A percentile compares a stretch with the other conserved stretches of the same genome.
phyloP scores from a whole-genome alignment of 768 basidiomycete species.

The Boletellus emodensis region DNA sequence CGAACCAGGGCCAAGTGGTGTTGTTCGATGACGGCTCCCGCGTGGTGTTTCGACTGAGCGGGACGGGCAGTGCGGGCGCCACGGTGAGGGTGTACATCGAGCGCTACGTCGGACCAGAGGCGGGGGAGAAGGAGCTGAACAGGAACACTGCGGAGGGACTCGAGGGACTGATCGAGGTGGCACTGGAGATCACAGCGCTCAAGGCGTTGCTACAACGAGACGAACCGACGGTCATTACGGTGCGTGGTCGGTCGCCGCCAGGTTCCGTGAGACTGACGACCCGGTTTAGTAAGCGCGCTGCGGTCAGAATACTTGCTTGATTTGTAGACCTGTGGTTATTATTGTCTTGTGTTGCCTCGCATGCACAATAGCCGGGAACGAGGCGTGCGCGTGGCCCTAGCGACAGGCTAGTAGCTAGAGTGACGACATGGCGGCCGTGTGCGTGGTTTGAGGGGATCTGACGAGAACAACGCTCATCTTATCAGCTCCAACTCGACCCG shows the following conservation, averaged over 20 bases:
- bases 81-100: constrained; percentile 97
- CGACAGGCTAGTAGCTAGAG: too few species aligned
- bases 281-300: constrained; percentile 13
- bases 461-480: too few species aligned
- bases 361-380: too few species aligned
- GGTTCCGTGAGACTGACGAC: constrained; percentile 1
- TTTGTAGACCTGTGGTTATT: neutral
- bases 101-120: constrained; percentile 73
- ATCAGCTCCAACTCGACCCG: too few species aligned
- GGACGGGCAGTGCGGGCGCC: constrained; percentile 94
- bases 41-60: constrained; percentile 93
- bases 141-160: constrained; percentile 85
- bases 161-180: constrained; percentile 94
- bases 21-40: constrained; percentile 88
- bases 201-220: constrained; percentile 82
- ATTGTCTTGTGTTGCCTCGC: neutral
- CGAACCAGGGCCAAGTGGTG: constrained; percentile 95
- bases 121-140: constrained; percentile 63
- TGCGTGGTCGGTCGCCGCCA: constrained; percentile 34
- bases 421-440: too few species aligned
- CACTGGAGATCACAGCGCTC: constrained; percentile 79
- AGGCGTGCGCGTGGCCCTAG: too few species aligned
- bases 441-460: too few species aligned
- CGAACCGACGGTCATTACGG: constrained; percentile 95
- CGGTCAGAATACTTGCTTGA: neutral